phyloP scores from a whole-genome alignment of 495 filamentous ascomycete species.

The Neurospora sp. region DNA sequence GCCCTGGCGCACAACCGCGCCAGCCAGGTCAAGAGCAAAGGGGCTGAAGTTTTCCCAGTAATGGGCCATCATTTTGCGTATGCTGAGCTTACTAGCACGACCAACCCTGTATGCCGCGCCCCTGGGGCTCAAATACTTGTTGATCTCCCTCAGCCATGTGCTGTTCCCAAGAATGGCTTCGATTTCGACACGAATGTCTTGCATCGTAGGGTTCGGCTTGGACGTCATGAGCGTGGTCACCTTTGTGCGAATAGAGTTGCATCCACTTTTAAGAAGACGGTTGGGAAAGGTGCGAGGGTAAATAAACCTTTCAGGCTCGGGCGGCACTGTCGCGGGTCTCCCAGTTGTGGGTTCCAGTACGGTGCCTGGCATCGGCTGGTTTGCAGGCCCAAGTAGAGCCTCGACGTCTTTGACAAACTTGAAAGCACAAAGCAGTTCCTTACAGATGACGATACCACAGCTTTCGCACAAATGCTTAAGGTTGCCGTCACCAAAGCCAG shows the following conservation, averaged over 20 bases:
- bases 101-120: constrained; percentile 10
- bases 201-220: constrained; percentile 29
- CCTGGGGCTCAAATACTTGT: constrained; percentile 3
- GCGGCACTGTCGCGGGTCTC: constrained; percentile 12
- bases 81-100: constrained; percentile 32
- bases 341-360: constrained; percentile 35
- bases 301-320: neutral
- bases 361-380: constrained; percentile 56
- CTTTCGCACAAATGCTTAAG: constrained; percentile 33
- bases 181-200: constrained; percentile 30
- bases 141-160: constrained; percentile 18
- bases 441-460: constrained; percentile 43
- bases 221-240: constrained; percentile 25
- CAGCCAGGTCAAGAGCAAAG: constrained; percentile 65
- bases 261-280: constrained; percentile 38
- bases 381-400: constrained; percentile 26
- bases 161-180: constrained; percentile 28
- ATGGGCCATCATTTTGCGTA: constrained; percentile 65
- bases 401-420: constrained; percentile 50
- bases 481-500: constrained; percentile 59
- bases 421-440: constrained; percentile 42
- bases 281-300: constrained; percentile 49
- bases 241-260: constrained; percentile 17
- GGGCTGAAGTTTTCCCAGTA: constrained; percentile 69
- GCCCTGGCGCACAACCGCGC: constrained; percentile 72